These are phyloP conservation scores for Bauhinia variegata DNA, from an alignment of 306 rosid species.

Conservation along the genomic window DNA sequence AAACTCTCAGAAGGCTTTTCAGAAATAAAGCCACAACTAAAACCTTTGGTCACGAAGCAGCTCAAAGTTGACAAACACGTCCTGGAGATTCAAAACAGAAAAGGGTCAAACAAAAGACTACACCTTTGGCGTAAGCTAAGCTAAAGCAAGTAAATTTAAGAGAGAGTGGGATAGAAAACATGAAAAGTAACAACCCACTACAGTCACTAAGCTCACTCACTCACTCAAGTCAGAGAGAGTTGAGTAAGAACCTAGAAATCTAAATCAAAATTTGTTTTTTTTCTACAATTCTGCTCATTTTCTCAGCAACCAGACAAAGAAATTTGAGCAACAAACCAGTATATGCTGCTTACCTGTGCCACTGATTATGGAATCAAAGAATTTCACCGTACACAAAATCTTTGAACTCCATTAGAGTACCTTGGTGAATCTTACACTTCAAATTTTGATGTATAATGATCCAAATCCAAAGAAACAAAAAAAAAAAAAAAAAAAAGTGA, in stretches of 20 bases:
- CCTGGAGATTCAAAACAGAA: conserved; percentile 27
- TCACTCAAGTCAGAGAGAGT: not conserved
- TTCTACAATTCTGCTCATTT: conserved; percentile 12
- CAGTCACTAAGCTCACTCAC: not conserved
- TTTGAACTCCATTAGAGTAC: conserved; percentile 55
- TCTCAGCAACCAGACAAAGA: conserved; percentile 44
- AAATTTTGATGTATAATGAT: conserved; percentile 27
- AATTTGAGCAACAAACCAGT: conserved; percentile 2
- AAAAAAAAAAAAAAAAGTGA: conserved; percentile 31
- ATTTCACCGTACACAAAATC: conserved; percentile 49
- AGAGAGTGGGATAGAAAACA: conserved; percentile 6
- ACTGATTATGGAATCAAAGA: conserved; percentile 35
- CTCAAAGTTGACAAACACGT: not conserved
- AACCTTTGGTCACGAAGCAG: conserved; percentile 25
- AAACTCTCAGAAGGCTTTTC: conserved; percentile 2
- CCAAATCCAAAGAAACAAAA: conserved; percentile 26
- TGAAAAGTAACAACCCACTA: not conserved
- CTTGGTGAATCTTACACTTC: conserved; percentile 15
- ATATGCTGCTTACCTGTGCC: conserved; percentile 27
- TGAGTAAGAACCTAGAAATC: conserved; percentile 12
- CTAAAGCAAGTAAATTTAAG: not conserved
- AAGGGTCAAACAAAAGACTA: conserved; percentile 12
- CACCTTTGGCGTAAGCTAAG: not conserved
- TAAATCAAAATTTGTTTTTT: not conserved
- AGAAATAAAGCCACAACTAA: not conserved